These are phyloP conservation scores for Tricholoma terreum DNA, from an alignment of 768 basidiomycete genomes.

Conservation along the genomic window DNA sequence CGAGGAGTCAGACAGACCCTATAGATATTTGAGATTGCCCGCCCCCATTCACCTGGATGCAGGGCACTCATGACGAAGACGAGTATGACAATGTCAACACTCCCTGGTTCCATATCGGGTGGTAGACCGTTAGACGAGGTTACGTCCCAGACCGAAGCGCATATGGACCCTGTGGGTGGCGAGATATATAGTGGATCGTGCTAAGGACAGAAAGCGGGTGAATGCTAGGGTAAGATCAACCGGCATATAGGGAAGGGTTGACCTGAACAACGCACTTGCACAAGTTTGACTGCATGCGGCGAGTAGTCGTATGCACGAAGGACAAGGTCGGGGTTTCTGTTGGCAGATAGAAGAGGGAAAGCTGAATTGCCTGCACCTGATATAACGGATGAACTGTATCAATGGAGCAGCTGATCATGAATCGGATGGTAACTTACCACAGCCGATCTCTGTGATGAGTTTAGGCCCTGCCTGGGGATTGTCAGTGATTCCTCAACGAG, in stretches of 20 bases:
- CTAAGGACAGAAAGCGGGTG: slow-evolving; percentile 34
- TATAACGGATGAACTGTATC: neutral
- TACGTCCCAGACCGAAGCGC: slow-evolving; percentile 89
- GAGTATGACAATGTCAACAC: slow-evolving; percentile 87
- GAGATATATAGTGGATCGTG: slow-evolving; percentile 65
- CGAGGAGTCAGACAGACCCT: slow-evolving; percentile 42
- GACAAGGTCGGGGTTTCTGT: slow-evolving; percentile 72
- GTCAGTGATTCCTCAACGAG: slow-evolving; percentile 9
- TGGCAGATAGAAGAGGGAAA: slow-evolving; percentile 82
- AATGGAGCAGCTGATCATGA: neutral
- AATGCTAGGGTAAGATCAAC: neutral
- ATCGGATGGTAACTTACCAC: slow-evolving; percentile 50
- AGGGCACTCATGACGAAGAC: slow-evolving; percentile 94
- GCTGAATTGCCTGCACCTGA: slow-evolving; percentile 92
- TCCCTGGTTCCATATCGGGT: slow-evolving; percentile 54
- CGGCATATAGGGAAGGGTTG: neutral
- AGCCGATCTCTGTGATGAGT: slow-evolving; percentile 85
- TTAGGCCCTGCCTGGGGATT: slow-evolving; percentile 66
- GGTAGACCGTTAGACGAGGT: slow-evolving; percentile 63
- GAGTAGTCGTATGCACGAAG: slow-evolving; percentile 92
- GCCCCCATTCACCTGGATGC: slow-evolving; percentile 89
- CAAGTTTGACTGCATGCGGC: slow-evolving; percentile 80
- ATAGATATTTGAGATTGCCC: slow-evolving; percentile 78
- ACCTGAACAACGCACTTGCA: slow-evolving; percentile 54
- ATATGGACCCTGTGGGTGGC: slow-evolving; percentile 67